phyloP scores from a whole-genome alignment of 352 stramenopile genomes.

The Globisporangium irregulare region DNA sequence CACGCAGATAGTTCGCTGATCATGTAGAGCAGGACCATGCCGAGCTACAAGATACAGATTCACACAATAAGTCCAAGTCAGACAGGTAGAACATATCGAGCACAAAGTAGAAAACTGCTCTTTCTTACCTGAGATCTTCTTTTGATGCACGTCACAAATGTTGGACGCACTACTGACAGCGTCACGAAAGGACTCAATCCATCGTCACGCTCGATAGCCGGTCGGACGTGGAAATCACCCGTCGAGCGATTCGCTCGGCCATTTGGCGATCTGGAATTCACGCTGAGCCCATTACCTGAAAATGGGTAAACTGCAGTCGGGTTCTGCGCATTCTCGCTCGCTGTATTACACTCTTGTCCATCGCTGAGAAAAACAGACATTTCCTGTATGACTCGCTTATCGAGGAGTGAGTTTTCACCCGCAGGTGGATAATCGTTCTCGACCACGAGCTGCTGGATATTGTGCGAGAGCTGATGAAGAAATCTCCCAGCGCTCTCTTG shows the following conservation, averaged over 20 bases:
- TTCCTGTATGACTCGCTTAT: slow-evolving; percentile 55
- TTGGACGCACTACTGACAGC: slow-evolving; percentile 13
- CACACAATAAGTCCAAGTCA: background rate
- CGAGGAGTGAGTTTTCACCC: slow-evolving; percentile 37
- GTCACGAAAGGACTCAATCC: slow-evolving; percentile 10
- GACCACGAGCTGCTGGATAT: slow-evolving; percentile 55
- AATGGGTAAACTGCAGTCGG: slow-evolving; percentile 16
- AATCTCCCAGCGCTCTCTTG: slow-evolving; percentile 40
- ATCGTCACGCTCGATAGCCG: slow-evolving; percentile 5
- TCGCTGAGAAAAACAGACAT: slow-evolving; percentile 38
- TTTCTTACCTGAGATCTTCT: slow-evolving; percentile 66
- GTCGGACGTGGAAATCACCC: background rate
- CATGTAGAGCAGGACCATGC: slow-evolving; percentile 67
- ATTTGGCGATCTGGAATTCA: background rate
- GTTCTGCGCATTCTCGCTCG: background rate
- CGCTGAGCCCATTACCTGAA: too few species aligned
- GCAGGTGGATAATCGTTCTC: slow-evolving; percentile 24
- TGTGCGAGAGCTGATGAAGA: slow-evolving; percentile 39
- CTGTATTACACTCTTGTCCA: slow-evolving; percentile 7
- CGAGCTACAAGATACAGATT: slow-evolving; percentile 40
- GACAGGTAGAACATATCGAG: background rate
- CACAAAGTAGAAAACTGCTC: background rate
- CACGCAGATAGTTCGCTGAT: slow-evolving; percentile 78
- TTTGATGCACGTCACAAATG: slow-evolving; percentile 45
- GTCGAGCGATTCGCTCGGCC: background rate